phyloP scores from a whole-genome alignment of 192 early-diverging fungal species.

The Coemansia sp. region DNA sequence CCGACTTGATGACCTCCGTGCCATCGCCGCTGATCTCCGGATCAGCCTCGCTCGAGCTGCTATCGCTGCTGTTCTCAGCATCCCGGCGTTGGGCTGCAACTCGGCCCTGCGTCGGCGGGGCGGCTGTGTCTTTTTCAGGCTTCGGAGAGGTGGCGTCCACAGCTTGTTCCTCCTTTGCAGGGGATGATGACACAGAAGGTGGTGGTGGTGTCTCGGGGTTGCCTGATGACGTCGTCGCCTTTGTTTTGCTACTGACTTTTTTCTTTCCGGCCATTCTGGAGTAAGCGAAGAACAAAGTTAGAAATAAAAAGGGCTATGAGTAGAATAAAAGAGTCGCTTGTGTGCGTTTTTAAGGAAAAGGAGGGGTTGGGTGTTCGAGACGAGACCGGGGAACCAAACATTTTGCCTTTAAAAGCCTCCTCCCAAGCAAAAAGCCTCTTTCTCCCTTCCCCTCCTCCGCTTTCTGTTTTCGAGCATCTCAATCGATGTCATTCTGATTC shows the following conservation, averaged over 20 bases:
- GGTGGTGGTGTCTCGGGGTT: too few species aligned
- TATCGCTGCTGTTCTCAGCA: background rate
- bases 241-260: slow-evolving; percentile 20
- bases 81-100: slow-evolving; percentile 11
- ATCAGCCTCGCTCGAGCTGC: slow-evolving; percentile 13
- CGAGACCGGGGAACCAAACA: background rate
- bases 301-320: background rate
- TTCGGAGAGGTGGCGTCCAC: background rate
- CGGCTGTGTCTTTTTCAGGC: background rate
- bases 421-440: background rate
- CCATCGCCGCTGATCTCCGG: slow-evolving; percentile 58
- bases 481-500: background rate
- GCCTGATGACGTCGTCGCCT: background rate
- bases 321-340: background rate
- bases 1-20: slow-evolving; percentile 67
- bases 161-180: too few species aligned
- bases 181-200: background rate
- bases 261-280: slow-evolving; percentile 36
- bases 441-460: background rate
- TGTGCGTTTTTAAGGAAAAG: background rate
- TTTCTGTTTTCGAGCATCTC: background rate
- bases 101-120: background rate
- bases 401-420: background rate
- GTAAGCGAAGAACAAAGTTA: background rate
- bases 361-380: background rate